A percentile compares a stretch with the other conserved stretches of the same genome.
Conservation (phyloP, 2,329 filamentous ascomycete genomes). For the Cladorrhinum sp. region DNA sequence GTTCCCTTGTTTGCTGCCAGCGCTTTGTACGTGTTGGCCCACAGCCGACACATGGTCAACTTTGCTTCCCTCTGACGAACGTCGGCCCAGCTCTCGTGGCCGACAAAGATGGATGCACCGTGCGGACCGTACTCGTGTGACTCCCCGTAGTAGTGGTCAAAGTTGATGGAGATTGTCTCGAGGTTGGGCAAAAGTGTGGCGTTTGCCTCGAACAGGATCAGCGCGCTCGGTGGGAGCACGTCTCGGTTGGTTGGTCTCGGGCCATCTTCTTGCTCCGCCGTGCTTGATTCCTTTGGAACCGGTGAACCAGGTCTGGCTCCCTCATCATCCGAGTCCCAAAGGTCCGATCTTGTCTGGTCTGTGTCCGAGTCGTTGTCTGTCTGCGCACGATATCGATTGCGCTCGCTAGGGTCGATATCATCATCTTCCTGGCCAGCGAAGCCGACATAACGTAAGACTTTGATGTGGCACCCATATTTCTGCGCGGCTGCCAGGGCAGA, state of each 20-base stretch:
- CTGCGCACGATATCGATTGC: too few species aligned
- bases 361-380: too few species aligned
- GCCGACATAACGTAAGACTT: neutral
- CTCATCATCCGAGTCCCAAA: too few species aligned
- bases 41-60: constrained; percentile 1
- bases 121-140: neutral
- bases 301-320: too few species aligned
- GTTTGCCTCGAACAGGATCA: neutral
- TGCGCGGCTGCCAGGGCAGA: neutral
- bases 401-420: neutral
- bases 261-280: too few species aligned
- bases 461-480: neutral
- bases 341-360: too few species aligned
- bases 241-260: neutral
- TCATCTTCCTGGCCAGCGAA: neutral
- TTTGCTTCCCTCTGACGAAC: neutral
- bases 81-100: neutral
- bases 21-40: neutral
- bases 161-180: neutral
- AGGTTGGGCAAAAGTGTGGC: neutral
- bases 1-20: neutral
- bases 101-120: neutral
- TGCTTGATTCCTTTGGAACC: too few species aligned
- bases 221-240: neutral
- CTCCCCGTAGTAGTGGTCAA: constrained; percentile 1